Base-by-base conservation (phyloP, 495 filamentous ascomycete genomes). In the Tuber umbilicatum region DNA sequence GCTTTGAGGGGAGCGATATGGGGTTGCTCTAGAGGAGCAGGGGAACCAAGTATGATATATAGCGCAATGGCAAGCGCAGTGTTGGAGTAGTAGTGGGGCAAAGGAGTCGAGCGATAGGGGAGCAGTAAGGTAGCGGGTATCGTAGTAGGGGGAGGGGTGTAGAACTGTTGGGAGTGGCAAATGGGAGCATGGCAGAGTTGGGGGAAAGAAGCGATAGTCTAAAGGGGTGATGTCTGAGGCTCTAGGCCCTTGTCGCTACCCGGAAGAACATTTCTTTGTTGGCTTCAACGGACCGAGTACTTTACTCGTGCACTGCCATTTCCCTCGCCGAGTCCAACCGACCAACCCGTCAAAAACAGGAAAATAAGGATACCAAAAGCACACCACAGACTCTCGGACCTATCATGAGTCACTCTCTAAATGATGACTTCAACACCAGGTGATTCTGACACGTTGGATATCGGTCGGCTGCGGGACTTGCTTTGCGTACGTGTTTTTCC, bases 391-490 rank as follows among this genome's bases (percentile, higher is more conserved):
- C 27, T 14, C 27, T 64, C 27, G 55, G 55, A 17, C 55, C 55
- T 64, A 64, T 64, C 55, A 64, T 64, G 55, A 64, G 31, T 35
- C 5, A 35, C 55, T 31, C 55, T 14, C 16, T 35, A 14, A 64
- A 35, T 64, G 31, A 64, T 64, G 55, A 1, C 55, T 35, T 27
- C 27, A 64, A 64, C 55, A 64, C 55, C 55, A 64, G 55, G 5
- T 64, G 55, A 64, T 35, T 64, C 55, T 16, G 55, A 64, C 55
- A 64, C 55, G 55, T 27, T 64, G 27, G 76, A 79, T 37, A 79
- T 79, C 40, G 68, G 43, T 31, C 72, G 40, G 7, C 68, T 79
- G 69, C 77, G 75, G 60, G 42, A 41, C 19, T 47, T 79, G 43
- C 43, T 79, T 31, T 45, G 76, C 16, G 77, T 79, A 45, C 21